These are phyloP conservation scores for Endocladia muricata DNA, from an alignment of 31 red algal species.

Conservation along the genomic window DNA sequence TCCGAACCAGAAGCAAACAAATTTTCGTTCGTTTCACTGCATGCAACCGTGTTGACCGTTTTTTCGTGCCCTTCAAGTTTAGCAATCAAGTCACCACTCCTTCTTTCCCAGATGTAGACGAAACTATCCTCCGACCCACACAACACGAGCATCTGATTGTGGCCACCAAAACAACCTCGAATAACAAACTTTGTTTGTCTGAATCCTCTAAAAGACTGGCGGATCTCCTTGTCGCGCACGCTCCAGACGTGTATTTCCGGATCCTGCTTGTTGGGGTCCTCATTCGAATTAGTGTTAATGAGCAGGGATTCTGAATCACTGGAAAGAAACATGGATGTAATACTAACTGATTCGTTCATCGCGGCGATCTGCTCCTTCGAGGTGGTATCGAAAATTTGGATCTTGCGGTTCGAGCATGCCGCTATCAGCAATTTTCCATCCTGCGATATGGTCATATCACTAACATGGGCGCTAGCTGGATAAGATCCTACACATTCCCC, in stretches of 20 bases:
- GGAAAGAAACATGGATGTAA: conserved; percentile 63
- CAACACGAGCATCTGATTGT: conserved; percentile 74
- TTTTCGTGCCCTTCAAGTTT: conserved; percentile 56
- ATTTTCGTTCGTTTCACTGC: conserved; percentile 52
- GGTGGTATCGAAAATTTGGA: conserved; percentile 52
- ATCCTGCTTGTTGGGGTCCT: conserved; percentile 38
- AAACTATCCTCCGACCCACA: conserved; percentile 72
- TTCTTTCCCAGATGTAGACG: conserved; percentile 79
- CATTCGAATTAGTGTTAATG: conserved; percentile 47
- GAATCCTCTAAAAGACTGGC: conserved; percentile 47
- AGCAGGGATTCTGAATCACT: conserved; percentile 35
- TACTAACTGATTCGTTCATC: conserved; percentile 47
- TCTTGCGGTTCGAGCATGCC: conserved; percentile 53
- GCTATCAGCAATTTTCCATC: conserved; percentile 63
- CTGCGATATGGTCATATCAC: conserved; percentile 49
- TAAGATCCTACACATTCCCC: conserved; percentile 46
- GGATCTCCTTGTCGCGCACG: conserved; percentile 38
- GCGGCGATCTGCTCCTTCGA: conserved; percentile 33
- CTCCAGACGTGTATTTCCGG: conserved; percentile 79
- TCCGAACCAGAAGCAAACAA: conserved; percentile 70
- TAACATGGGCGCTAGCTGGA: conserved; percentile 43
- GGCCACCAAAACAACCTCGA: conserved; percentile 71
- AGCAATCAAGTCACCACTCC: conserved; percentile 54
- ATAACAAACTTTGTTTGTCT: conserved; percentile 74
- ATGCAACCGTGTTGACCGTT: conserved; percentile 76